These are phyloP conservation scores for Suillus lakei DNA, from an alignment of 768 basidiomycete species.

Conservation along the genomic window DNA sequence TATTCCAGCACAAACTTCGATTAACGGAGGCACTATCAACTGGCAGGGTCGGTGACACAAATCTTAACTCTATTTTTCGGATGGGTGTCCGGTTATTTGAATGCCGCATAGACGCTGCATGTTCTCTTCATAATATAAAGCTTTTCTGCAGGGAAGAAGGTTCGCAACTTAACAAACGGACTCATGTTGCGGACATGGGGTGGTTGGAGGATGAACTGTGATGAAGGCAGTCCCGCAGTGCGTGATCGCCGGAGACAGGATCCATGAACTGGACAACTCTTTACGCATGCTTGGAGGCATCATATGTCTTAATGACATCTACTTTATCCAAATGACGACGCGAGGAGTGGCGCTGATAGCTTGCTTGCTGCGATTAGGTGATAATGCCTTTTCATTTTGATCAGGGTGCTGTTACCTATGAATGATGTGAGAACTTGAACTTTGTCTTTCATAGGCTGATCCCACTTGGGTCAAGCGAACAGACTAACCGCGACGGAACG, in stretches of 20 bases:
- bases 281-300: constrained; percentile 9
- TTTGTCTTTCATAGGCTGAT: constrained; percentile 7
- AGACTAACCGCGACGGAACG: background rate
- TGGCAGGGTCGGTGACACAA: background rate
- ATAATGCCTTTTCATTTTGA: constrained; percentile 1
- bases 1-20: background rate
- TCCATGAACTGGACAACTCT: background rate
- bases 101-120: background rate
- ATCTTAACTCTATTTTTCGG: constrained; percentile 10
- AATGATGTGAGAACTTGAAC: constrained; percentile 4
- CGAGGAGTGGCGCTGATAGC: constrained; percentile 8
- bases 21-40: constrained; percentile 1
- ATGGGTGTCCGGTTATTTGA: constrained; percentile 5
- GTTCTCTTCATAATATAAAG: background rate
- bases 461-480: background rate
- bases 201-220: constrained; percentile 7
- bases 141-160: background rate
- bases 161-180: background rate
- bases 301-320: constrained; percentile 8
- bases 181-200: constrained; percentile 8
- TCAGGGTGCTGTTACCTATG: constrained; percentile 3
- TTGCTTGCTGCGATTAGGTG: constrained; percentile 7
- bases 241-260: background rate
- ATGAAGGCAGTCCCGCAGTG: background rate
- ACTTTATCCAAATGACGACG: constrained; percentile 9